These are phyloP conservation scores for Auricularia sp. DNA, from an alignment of 768 basidiomycete species.

Conservation along the genomic window DNA sequence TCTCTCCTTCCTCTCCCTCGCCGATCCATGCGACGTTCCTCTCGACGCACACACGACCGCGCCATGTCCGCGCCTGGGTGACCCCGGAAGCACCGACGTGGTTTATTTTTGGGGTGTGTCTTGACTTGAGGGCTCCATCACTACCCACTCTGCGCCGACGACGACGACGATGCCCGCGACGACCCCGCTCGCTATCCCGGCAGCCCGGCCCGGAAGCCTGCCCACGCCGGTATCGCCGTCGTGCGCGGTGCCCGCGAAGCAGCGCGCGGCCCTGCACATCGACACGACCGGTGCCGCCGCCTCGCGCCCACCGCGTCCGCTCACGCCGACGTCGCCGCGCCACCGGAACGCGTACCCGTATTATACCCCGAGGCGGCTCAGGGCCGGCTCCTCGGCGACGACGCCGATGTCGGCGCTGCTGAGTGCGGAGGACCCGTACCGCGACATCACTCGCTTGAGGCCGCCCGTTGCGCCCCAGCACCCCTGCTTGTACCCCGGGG, in stretches of 20 bases:
- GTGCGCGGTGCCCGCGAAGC: neutral
- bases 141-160: too few relatives aligned
- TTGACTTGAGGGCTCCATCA: too few relatives aligned
- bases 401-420: neutral
- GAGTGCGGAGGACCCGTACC: conserved; percentile 34
- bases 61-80: too few relatives aligned
- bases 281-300: neutral
- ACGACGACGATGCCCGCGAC: neutral
- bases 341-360: neutral
- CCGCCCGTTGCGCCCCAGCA: conserved; percentile 62
- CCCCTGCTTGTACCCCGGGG: conserved; percentile 72
- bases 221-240: neutral
- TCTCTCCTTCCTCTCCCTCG: too few relatives aligned
- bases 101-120: too few relatives aligned
- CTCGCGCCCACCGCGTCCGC: neutral
- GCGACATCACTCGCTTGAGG: conserved; percentile 69
- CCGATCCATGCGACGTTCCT: too few relatives aligned
- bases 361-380: neutral
- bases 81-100: too few relatives aligned
- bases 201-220: neutral
- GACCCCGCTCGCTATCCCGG: neutral
- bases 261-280: neutral
- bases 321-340: neutral
- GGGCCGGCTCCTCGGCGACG: neutral
- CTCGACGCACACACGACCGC: too few relatives aligned